Base-by-base conservation (phyloP, 805 yeast species). In the Deakozyma indianensis region DNA sequence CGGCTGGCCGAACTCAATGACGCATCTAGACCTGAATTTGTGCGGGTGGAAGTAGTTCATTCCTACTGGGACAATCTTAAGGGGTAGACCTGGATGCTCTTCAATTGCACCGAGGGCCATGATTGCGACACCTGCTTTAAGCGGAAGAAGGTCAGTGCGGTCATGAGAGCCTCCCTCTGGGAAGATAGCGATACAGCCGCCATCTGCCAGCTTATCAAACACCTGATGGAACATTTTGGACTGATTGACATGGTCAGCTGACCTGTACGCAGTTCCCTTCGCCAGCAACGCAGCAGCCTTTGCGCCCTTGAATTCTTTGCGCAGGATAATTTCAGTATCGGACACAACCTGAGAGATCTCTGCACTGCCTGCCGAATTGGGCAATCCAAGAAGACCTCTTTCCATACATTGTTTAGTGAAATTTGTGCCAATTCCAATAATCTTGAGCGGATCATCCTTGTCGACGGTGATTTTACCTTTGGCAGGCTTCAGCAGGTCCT, bases 121-220 rank as follows among this genome's bases (percentile, higher is more conserved):
- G 47, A 90, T 83, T 2, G 96, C 96, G 5, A 92, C 96, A 50
- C 98, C 98, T 1, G 97, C 96, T 59, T 92, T 90, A 53, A 90
- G 68, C 0, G 98, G 98, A 43, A 90, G 70, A 53, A 90, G 64
- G 51, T 86, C 94, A 0, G 97, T 79, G 53, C 98, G 72, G 61
- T 90, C 98, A 57, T 90, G 98, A 11, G 96, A 86, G 1, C 98
- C 98, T 48, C 98, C 98, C 67, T 92, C 98, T 5, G 98, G 96
- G 66, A 87, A 92, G 41, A 92, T 84, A 9, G 97, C 97, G 28
- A 92, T 65, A 50, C 94, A 84, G 47, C 83, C 77, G 38, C 92
- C 87, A 48, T 76, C 72, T 18, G 84, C 73, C 50, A 92, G 70
- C 60, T 86, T 95, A 43, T 80, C 76, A 60, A 88, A 92, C 2